Conservation (phyloP, 164 flowering plant species). For the Umbilicus rupestris region DNA sequence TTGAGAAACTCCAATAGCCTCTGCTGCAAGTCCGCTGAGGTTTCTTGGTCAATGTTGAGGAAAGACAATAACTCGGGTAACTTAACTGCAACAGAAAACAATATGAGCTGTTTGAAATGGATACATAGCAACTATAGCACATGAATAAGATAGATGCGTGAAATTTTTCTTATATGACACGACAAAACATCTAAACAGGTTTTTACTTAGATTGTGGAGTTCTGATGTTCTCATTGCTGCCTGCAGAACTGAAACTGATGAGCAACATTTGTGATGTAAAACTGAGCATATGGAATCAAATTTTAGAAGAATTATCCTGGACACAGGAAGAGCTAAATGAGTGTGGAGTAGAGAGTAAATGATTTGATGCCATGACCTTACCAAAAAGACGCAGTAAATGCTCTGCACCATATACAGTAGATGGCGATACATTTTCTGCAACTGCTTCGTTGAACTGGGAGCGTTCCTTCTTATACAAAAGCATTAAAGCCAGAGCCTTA, state of each 20-base stretch:
- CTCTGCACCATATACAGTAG: constrained; percentile 87
- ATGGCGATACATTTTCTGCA: constrained; percentile 54
- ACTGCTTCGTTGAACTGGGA: constrained; percentile 60
- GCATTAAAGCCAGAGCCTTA: constrained; percentile 72
- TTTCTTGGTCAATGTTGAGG: constrained; percentile 83
- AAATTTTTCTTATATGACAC: not conserved
- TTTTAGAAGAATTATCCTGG: too few species aligned
- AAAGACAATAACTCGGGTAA: constrained; percentile 76
- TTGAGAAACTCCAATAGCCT: constrained; percentile 73
- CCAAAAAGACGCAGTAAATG: constrained; percentile 93
- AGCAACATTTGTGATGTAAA: not conserved
- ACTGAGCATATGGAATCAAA: not conserved
- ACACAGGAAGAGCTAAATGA: too few species aligned
- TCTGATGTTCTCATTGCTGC: not conserved
- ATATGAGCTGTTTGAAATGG: not conserved
- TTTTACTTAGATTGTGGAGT: not conserved
- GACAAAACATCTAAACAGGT: not conserved
- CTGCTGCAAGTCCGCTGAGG: constrained; percentile 56
- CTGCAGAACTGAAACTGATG: not conserved
- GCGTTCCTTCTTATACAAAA: constrained; percentile 75
- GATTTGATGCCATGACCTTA: constrained; percentile 21
- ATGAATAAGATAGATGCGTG: not conserved
- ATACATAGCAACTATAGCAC: not conserved
- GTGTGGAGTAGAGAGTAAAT: not conserved
- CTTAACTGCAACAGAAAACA: constrained; percentile 55